A percentile compares a stretch with the other conserved stretches of the same genome.
Evolutionary conservation across 23 red algal genomes (phyloP).

Genomic region (Cyanidioschyzon merolae): DNA sequence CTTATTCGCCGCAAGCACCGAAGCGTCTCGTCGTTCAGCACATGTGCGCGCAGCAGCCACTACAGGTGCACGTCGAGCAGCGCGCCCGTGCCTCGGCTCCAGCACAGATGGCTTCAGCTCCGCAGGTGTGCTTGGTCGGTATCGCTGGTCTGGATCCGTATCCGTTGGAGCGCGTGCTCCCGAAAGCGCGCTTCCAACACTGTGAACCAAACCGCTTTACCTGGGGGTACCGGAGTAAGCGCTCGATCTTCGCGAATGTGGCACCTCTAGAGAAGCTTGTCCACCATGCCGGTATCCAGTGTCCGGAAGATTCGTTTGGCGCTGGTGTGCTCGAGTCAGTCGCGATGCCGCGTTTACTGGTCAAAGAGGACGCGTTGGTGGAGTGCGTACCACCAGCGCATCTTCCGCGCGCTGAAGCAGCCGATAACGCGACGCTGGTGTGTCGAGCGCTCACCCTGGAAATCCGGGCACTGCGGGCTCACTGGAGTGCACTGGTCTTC

Average conservation of each 20-base stretch:
- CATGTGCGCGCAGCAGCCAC: not conserved
- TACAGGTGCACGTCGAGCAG: not conserved
- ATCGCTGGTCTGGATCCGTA: constrained; percentile 8
- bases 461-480: not conserved
- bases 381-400: not conserved
- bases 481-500: not conserved
- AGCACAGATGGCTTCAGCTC: not conserved
- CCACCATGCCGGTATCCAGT: not conserved
- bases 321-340: not conserved
- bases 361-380: not conserved
- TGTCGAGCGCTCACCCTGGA: not conserved
- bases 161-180: not conserved
- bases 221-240: not conserved
- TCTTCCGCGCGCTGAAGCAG: not conserved
- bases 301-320: not conserved
- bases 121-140: not conserved
- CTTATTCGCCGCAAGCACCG: not conserved
- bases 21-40: constrained; percentile 8
- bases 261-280: not conserved
- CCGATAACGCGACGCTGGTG: not conserved
- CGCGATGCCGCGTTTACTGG: not conserved
- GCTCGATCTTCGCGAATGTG: constrained; percentile 3
- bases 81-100: not conserved
- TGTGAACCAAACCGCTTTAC: not conserved
- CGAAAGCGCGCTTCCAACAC: no score